Evolutionary conservation across 2,329 filamentous ascomycete species (phyloP).

Genomic region (Alternaria ventricosa): DNA sequence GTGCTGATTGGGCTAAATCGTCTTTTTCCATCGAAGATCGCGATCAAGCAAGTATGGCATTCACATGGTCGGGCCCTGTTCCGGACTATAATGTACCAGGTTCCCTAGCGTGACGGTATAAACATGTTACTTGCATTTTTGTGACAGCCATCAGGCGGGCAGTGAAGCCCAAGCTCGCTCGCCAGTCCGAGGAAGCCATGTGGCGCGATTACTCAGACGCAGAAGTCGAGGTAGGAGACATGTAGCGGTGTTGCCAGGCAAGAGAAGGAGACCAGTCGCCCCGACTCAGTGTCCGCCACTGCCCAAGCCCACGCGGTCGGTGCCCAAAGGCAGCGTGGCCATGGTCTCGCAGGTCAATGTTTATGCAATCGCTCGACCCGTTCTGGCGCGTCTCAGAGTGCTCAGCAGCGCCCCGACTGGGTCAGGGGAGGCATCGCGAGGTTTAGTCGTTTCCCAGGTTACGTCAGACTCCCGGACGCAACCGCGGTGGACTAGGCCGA

Average conservation of each 20-base stretch:
- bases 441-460: conserved; percentile 16
- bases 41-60: conserved; percentile 1
- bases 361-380: background rate
- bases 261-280: background rate
- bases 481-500: conserved; percentile 25
- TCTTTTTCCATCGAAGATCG: background rate
- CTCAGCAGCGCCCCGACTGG: background rate
- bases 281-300: conserved; percentile 11
- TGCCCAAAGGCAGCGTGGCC: conserved; percentile 2
- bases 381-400: conserved; percentile 1
- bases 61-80: conserved; percentile 3
- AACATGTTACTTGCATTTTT: conserved; percentile 55
- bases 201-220: background rate
- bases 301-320: conserved; percentile 8
- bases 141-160: conserved; percentile 53
- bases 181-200: conserved; percentile 50
- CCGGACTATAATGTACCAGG: background rate
- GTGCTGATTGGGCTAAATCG: background rate
- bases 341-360: background rate
- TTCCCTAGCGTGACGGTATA: conserved; percentile 11
- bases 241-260: conserved; percentile 6
- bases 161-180: conserved; percentile 51
- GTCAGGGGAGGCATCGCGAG: background rate
- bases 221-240: background rate
- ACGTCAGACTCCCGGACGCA: conserved; percentile 24